Conservation (phyloP, 2,329 filamentous ascomycete genomes). For the Aspergillus thermomutatus region DNA sequence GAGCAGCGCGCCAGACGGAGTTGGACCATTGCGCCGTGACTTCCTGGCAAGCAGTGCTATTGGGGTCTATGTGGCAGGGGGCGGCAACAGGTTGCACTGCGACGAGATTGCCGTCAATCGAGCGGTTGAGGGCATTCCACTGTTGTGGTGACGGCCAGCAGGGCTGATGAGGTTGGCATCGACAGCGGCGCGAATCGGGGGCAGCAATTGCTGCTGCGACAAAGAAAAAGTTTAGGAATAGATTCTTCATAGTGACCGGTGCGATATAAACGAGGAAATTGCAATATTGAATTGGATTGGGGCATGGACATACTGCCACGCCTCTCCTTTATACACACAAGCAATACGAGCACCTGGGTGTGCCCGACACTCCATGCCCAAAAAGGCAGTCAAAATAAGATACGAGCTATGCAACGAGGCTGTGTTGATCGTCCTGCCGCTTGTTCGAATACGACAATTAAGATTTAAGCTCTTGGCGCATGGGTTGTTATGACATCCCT, state of each 20-base stretch:
- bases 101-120: conserved; percentile 36
- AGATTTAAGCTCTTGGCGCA: too few relatives aligned
- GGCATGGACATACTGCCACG: not conserved
- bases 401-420: not conserved
- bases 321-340: not conserved
- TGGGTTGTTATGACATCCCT: too few relatives aligned
- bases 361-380: not conserved
- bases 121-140: conserved; percentile 37
- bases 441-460: not conserved
- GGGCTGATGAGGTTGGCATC: conserved; percentile 25
- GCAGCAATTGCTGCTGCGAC: not conserved
- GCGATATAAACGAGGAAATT: not conserved
- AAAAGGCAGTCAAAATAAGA: not conserved
- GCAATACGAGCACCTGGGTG: not conserved
- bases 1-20: conserved; percentile 34
- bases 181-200: conserved; percentile 8
- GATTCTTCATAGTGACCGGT: not conserved
- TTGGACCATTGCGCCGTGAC: conserved; percentile 17
- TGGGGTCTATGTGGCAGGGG: conserved; percentile 25
- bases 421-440: not conserved
- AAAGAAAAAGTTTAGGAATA: not conserved
- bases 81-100: conserved; percentile 30
- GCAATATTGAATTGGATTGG: not conserved
- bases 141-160: conserved; percentile 39
- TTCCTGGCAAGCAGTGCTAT: conserved; percentile 15